Base-by-base conservation (phyloP, 2,329 filamentous ascomycete species). In the Knufia petricola region DNA sequence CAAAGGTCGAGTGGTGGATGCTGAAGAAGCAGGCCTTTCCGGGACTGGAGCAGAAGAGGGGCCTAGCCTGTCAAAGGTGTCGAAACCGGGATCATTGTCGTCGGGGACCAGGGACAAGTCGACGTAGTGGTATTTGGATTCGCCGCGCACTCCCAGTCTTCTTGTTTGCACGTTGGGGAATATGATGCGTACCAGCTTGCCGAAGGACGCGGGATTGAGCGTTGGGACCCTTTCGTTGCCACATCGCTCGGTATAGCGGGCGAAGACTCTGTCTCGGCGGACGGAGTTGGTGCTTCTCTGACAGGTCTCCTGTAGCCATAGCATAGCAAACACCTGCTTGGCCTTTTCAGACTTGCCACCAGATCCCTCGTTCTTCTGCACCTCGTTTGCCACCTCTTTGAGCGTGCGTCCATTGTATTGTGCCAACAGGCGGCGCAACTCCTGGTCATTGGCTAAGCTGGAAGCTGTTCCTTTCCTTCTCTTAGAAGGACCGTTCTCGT, bases 91-190 rank as follows among this genome's bases (percentile, higher is more conserved):
- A 30, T 57, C 53, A 24, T 57, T 54, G 28, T 57, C 56, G 24
- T 57, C 55, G 12, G 51, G 37, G 6, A 56, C 37, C 19, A 74
- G 65, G 1, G 69, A 69, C 50, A 74, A 59, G 54, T 74, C 71
- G 41, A 74, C 71, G 52, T 98, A 98, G 66, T 98, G 92, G 65
- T 98, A 98, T 64, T 98, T 98, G 12, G 92, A 98, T 69, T 96
- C 90, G 55, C 92, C 92, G 46, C 92, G 81, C 40, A 96, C 89
- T 54, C 92, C 92, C 10, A 98, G 74, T 55, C 92, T 79, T 51
- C 92, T 78, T 26, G 92, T 98, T 67, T 94, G 90, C 19, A 98
- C 82, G 36, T 89, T 90, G 0, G 92, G 90, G 59, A 96, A 98
- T 45, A 98, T 84, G 32, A 98, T 90, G 26, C 92, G 82, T 28